These are phyloP conservation scores for Leccinum boreale DNA, from an alignment of 768 basidiomycete genomes.

Conservation along the genomic window DNA sequence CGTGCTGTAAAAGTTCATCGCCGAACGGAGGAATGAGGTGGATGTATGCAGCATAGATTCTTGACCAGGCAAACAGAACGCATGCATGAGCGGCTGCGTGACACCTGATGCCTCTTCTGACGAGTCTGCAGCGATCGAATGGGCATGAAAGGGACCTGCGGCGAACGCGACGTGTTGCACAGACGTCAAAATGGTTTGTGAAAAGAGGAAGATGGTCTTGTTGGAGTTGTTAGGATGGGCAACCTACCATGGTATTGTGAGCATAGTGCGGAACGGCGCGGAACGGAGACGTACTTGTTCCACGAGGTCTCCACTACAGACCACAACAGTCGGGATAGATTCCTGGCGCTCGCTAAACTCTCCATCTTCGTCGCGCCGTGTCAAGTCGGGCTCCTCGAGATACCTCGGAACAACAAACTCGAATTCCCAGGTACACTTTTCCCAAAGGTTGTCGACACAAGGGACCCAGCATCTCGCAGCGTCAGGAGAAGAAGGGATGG, in stretches of 20 bases:
- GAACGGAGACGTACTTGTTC: conserved; percentile 67
- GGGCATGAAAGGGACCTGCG: conserved; percentile 88
- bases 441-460: conserved; percentile 92
- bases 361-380: conserved; percentile 37
- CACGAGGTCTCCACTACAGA: conserved; percentile 91
- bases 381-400: conserved; percentile 52
- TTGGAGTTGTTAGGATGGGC: conserved; percentile 90
- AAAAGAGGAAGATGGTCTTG: conserved; percentile 93
- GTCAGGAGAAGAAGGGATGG: conserved; percentile 82
- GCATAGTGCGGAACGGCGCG: not conserved
- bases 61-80: conserved; percentile 90
- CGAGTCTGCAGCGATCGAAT: conserved; percentile 62
- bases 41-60: conserved; percentile 69
- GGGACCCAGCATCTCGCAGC: conserved; percentile 99
- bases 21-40: conserved; percentile 73
- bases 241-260: conserved; percentile 48
- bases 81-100: conserved; percentile 76
- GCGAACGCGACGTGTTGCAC: conserved; percentile 97
- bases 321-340: conserved; percentile 76
- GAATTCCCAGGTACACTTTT: conserved; percentile 97
- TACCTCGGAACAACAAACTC: conserved; percentile 91
- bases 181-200: conserved; percentile 81
- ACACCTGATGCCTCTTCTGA: conserved; percentile 60
- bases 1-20: conserved; percentile 88
- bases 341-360: conserved; percentile 51